Conservation (phyloP, 148 eudicot genomes). For the Heliamphora exappendiculata region DNA sequence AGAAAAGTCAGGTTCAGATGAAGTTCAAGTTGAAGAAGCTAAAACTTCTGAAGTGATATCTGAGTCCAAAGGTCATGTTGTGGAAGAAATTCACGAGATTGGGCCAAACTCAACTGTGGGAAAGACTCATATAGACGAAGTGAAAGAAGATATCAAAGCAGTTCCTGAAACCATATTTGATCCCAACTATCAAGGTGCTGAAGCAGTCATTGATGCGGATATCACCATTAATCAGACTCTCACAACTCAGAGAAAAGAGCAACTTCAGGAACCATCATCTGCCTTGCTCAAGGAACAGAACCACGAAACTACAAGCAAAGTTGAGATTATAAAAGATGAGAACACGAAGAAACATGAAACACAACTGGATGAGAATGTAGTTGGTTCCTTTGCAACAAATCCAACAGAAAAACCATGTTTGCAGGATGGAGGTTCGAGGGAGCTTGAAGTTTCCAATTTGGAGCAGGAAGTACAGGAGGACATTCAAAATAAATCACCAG, state of each 20-base stretch:
- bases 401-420: slow-evolving; percentile 6
- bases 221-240: too few species aligned
- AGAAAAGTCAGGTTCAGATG: slow-evolving; percentile 6
- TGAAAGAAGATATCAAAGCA: too few species aligned
- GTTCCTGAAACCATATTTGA: too few species aligned
- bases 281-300: neutral
- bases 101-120: too few species aligned
- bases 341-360: neutral
- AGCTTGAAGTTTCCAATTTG: slow-evolving; percentile 10
- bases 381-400: neutral
- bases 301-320: slow-evolving; percentile 1
- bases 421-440: slow-evolving; percentile 8
- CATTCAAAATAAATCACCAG: slow-evolving; percentile 8
- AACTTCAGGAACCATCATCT: neutral
- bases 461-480: slow-evolving; percentile 5
- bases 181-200: too few species aligned
- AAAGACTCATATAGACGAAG: too few species aligned
- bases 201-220: too few species aligned
- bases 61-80: neutral
- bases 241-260: neutral
- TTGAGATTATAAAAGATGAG: neutral
- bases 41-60: neutral
- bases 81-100: slow-evolving; percentile 8
- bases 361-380: neutral
- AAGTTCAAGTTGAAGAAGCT: neutral